Evolutionary conservation across 176 grass and related monocot species (phyloP), one percentile per base, ranked within the genome.

Genomic region (Puya raimondii): DNA sequence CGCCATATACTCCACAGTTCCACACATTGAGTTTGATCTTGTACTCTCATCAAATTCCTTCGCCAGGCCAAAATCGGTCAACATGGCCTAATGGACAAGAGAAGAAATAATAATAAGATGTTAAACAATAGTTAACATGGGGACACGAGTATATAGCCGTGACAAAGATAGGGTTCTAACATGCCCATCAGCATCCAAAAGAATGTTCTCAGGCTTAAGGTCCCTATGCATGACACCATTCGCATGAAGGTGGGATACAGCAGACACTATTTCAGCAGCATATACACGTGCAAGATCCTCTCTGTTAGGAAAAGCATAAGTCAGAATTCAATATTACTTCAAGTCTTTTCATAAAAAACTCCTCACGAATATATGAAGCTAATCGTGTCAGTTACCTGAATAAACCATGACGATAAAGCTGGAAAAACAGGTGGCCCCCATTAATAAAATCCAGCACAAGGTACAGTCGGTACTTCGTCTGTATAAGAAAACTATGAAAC

Each of bases 221-320:
- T 99, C 94, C 80, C 94, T 87, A 75, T 99, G 94, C 94, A 99
- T 99, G 72, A 99, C 80, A 74, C 89, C 89, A 80, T 86, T 99
- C 47, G 70, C 87, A 76, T 99, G 94, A 74, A 99, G 94, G 67
- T 93, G 89, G 33, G 87, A 76, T 64, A 99, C 89, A 13, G 94
- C 85, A 61, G 87, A 99, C 13, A 99, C 87, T 77, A 99, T 93
- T 86, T 93, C 94, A 78, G 94, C 89, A 1, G 89, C 73, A 67
- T 99, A 99, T 33, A 88, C 69, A 63, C 89, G 80, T 47, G 85
- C 89, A 74, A 99, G 90, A 70, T 99, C 89, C 78, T 99, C 94
- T 83, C 94, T 99, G 53, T 42, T 71, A 78, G 13, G 75, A 23
- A 81, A 79, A 67, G 26, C 15, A 2, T 29, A 50, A 63, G 11